These are phyloP conservation scores for Rhizophagus clarus DNA, from an alignment of 192 early-diverging fungal genomes.

Conservation along the genomic window DNA sequence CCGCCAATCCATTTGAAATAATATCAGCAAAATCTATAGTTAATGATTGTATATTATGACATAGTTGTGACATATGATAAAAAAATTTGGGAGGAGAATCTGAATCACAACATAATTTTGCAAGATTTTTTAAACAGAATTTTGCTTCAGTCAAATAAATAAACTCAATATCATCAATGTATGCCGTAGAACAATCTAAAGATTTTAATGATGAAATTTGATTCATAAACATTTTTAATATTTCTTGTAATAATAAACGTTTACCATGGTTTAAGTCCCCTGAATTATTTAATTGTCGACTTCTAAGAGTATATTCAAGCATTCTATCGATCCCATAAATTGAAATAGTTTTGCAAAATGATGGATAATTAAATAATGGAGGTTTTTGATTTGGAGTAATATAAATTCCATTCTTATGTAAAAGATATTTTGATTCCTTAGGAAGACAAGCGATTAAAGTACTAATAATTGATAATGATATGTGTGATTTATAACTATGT, in stretches of 20 bases:
- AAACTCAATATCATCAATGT: no score
- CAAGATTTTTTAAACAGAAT: no score
- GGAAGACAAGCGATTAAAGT: neutral
- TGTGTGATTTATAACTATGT: no score
- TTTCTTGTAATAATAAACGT: neutral
- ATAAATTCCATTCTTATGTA: neutral
- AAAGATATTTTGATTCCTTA: neutral
- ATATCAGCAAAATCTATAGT: no score
- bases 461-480: neutral
- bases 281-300: neutral
- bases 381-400: neutral
- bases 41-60: no score
- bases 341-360: neutral
- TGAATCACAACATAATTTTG: no score
- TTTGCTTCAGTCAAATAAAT: no score
- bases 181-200: neutral
- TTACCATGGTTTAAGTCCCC: neutral
- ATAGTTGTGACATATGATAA: no score
- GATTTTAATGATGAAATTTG: neutral
- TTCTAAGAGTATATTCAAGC: neutral
- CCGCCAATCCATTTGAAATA: no score
- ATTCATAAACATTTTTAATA: neutral
- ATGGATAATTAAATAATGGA: neutral
- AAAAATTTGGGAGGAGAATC: no score
- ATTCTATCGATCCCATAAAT: neutral